Conservation (phyloP, 345 rosid genomes). For the Lumnitzera racemosa region DNA sequence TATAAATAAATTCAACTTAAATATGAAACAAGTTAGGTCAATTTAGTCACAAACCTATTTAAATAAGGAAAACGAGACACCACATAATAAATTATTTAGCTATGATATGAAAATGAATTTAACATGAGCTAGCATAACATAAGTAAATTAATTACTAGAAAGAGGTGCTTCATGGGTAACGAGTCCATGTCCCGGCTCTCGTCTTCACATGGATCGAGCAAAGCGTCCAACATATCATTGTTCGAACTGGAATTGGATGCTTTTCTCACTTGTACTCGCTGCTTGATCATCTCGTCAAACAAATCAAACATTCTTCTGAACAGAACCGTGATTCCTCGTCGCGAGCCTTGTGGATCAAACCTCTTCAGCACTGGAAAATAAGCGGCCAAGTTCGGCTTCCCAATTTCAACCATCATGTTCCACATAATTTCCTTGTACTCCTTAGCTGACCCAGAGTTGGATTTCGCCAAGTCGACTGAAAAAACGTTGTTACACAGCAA, state of each 20-base stretch:
- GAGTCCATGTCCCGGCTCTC: constrained; percentile 14
- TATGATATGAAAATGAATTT: no score
- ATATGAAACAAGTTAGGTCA: no score
- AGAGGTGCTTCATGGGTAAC: constrained; percentile 15
- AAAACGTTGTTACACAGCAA: constrained; percentile 17
- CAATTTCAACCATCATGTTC: constrained; percentile 15
- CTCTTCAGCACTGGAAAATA: no score
- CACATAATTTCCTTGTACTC: constrained; percentile 16
- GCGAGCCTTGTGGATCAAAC: background rate
- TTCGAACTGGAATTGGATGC: background rate
- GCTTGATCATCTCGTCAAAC: constrained; percentile 18
- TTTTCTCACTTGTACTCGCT: constrained; percentile 15
- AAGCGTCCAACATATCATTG: constrained; percentile 31
- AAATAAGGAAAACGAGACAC: no score
- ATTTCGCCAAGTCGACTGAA: constrained; percentile 19
- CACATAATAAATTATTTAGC: no score
- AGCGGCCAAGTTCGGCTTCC: constrained; percentile 20
- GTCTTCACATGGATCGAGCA: constrained; percentile 24
- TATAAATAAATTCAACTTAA: no score
- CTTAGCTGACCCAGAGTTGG: constrained; percentile 1
- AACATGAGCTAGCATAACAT: no score
- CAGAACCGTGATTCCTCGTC: constrained; percentile 11
- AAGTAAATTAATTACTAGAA: constrained; percentile 10
- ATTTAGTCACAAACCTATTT: no score
- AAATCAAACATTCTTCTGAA: constrained; percentile 14